These are phyloP conservation scores for Saccharomycopsis fermentans DNA, from an alignment of 805 yeast genomes.

Conservation along the genomic window DNA sequence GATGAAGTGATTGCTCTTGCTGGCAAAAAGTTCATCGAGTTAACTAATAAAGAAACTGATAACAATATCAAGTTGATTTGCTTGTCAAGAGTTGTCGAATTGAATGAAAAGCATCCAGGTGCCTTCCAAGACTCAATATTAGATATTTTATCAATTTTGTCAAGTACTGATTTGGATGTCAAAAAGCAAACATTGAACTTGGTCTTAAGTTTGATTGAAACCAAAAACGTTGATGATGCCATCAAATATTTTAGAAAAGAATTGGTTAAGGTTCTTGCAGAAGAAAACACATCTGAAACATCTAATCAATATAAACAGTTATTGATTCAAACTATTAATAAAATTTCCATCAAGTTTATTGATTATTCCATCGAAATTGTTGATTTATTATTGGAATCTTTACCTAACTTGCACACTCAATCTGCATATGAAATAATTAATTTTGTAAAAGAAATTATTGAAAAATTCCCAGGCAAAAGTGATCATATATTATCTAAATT, in stretches of 20 bases:
- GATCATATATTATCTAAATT: constrained; percentile 53
- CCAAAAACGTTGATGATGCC: constrained; percentile 89
- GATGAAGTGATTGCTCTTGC: constrained; percentile 68
- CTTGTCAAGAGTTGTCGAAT: constrained; percentile 70
- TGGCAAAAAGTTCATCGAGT: constrained; percentile 75
- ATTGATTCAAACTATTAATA: constrained; percentile 79
- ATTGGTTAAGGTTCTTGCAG: constrained; percentile 48
- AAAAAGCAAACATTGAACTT: constrained; percentile 80
- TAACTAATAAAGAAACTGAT: constrained; percentile 89
- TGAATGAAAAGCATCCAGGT: constrained; percentile 69
- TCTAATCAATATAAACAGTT: constrained; percentile 80
- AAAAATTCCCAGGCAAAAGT: constrained; percentile 77
- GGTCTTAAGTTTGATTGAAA: constrained; percentile 67
- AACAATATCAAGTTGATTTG: constrained; percentile 91
- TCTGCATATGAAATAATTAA: constrained; percentile 84
- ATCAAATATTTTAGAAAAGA: constrained; percentile 88
- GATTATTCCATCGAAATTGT: constrained; percentile 91
- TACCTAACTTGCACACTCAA: constrained; percentile 71
- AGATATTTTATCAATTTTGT: constrained; percentile 76
- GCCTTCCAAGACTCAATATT: constrained; percentile 71
- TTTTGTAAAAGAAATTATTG: constrained; percentile 92
- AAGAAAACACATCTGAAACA: constrained; percentile 62
- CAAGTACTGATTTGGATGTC: constrained; percentile 86
- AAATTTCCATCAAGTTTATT: constrained; percentile 75
- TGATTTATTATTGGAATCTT: constrained; percentile 74